Conservation (phyloP, 2,329 filamentous ascomycete species). For the Sordariomycetes sp. region DNA sequence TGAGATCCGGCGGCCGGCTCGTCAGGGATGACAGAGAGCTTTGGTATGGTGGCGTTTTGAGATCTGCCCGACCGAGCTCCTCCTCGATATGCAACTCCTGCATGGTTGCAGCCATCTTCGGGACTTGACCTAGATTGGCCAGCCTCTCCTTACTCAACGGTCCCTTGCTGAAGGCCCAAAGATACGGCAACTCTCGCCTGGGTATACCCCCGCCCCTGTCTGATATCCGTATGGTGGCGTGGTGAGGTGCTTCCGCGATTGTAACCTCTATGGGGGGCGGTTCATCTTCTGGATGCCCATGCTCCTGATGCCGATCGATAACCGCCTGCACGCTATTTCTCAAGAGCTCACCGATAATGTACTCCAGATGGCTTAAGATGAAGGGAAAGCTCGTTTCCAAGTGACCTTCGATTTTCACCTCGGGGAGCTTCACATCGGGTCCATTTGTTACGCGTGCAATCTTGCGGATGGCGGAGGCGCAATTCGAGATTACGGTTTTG, state of each 20-base stretch:
- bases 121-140: constrained; percentile 79
- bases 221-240: constrained; percentile 93
- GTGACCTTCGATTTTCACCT: constrained; percentile 77
- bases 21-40: constrained; percentile 73
- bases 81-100: constrained; percentile 63
- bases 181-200: constrained; percentile 71
- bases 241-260: constrained; percentile 86
- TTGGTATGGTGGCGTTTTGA: constrained; percentile 29
- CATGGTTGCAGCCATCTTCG: constrained; percentile 85
- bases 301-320: constrained; percentile 59
- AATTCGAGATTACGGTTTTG: constrained; percentile 77
- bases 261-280: constrained; percentile 87
- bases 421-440: constrained; percentile 60
- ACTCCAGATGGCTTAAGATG: constrained; percentile 91
- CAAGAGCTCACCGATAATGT: constrained; percentile 90
- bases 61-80: constrained; percentile 27
- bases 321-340: constrained; percentile 92
- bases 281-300: constrained; percentile 14
- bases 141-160: constrained; percentile 68
- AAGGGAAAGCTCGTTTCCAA: constrained; percentile 89
- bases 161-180: constrained; percentile 97
- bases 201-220: constrained; percentile 92
- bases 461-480: constrained; percentile 65
- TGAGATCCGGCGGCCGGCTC: constrained; percentile 73
- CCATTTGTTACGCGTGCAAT: constrained; percentile 71